Base-by-base conservation (phyloP, 2,329 filamentous ascomycete species). In the Aschersonia sp. region DNA sequence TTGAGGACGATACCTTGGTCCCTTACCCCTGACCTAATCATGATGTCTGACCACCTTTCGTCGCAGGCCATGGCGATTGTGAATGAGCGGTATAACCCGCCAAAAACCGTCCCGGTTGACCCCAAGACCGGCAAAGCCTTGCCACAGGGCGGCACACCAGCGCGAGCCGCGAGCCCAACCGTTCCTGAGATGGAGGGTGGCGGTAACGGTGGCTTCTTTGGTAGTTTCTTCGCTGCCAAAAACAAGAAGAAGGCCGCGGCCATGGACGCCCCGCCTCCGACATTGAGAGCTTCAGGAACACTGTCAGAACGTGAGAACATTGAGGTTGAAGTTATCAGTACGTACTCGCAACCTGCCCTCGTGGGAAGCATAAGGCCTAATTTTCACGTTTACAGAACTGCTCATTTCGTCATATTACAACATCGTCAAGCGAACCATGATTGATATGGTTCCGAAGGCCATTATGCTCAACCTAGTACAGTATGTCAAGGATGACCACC, bases 201-300 rank as follows among this genome's bases (percentile, higher is more conserved):
- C 51, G 64, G 65, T 47, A 86, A 86, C 61, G 71, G 76, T 51
- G 88, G 90, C 39, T 98, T 98, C 76, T 98, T 98, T 58, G 92
- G 92, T 56, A 94, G 87, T 60, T 98, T 98, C 78, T 98, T 96
- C 63, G 87, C 92, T 9, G 89, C 87, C 61, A 98, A 97, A 79
- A 98, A 97, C 72, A 98, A 97, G 81, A 98, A 98, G 79, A 97
- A 96, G 83, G 94, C 94, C 70, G 92, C 92, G n/a, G 89, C 90
- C 44, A 98, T 98, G 92, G 92, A 98, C 64, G 75, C 92, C 11
- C 92, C 92, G 40, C 92, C 92, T 52, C 79, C 92, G 32, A 90
- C 81, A 42, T 79, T 98, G 49, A 98, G 96, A 72, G 92, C 92
- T 35, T 94, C 87, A 4, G 90, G 92, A 42, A 94, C 83, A 30